These are phyloP conservation scores for Pythium phragmitis DNA, from an alignment of 352 stramenopile species.

Conservation along the genomic window DNA sequence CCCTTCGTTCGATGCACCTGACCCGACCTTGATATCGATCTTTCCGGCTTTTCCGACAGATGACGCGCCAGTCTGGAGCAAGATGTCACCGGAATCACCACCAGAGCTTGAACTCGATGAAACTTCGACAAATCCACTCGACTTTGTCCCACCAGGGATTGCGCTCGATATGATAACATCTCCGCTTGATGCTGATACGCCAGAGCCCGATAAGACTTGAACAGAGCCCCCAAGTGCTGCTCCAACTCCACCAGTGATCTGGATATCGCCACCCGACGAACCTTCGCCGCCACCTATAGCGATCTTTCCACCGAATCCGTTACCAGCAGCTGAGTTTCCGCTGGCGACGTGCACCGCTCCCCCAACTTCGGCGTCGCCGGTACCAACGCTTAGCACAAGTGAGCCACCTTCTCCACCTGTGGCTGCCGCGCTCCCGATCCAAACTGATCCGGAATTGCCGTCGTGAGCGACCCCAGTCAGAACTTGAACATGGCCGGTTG, in stretches of 20 bases:
- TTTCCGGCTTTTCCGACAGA: conserved; percentile 24
- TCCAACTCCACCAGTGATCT: conserved; percentile 3
- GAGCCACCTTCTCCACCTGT: conserved; percentile 4
- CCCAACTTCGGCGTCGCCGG: conserved; percentile 4
- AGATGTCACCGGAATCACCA: conserved; percentile 28
- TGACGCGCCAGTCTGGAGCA: conserved; percentile 26
- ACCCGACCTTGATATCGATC: conserved; percentile 29
- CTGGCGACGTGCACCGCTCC: not conserved
- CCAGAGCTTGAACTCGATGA: conserved; percentile 25
- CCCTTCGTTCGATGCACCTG: conserved; percentile 22
- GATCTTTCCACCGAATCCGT: conserved; percentile 10
- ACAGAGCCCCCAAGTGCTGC: conserved; percentile 24
- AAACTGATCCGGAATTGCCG: conserved; percentile 9
- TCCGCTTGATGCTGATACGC: conserved; percentile 28
- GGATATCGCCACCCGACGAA: conserved; percentile 12
- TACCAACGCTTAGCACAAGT: conserved; percentile 5
- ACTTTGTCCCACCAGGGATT: conserved; percentile 16
- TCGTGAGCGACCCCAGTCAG: not conserved
- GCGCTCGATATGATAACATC: conserved; percentile 31
- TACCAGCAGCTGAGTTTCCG: not conserved
- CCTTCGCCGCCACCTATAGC: conserved; percentile 2
- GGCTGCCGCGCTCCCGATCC: conserved; percentile 2
- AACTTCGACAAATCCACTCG: conserved; percentile 32
- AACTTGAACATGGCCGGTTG: conserved; percentile 6
- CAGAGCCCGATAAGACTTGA: conserved; percentile 13